Conservation (phyloP, 495 filamentous ascomycete species). For the Hyaloscypha finlandica region DNA sequence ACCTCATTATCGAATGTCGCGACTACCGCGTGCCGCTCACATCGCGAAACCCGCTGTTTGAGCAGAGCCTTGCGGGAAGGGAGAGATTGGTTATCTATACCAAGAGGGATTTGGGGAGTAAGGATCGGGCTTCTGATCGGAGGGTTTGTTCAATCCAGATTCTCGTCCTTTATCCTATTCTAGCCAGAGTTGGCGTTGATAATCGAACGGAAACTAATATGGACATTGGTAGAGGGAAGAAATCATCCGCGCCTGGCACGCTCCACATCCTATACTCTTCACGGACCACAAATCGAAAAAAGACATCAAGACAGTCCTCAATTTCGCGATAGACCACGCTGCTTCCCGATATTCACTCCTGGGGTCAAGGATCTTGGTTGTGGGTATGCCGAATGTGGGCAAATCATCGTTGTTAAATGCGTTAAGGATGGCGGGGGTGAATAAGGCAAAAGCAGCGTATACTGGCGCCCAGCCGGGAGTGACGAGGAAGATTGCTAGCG, state of each 20-base stretch:
- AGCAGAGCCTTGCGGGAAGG: slow-evolving; percentile 65
- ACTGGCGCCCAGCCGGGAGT: slow-evolving; percentile 89
- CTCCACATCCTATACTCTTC: slow-evolving; percentile 63
- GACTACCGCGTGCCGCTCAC: slow-evolving; percentile 89
- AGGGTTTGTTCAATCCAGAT: slow-evolving; percentile 28
- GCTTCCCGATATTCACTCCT: slow-evolving; percentile 53
- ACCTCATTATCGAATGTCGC: slow-evolving; percentile 91
- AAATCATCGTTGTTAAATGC: slow-evolving; percentile 91
- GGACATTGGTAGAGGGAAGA: slow-evolving; percentile 43
- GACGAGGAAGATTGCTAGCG: slow-evolving; percentile 79
- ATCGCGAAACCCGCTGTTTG: slow-evolving; percentile 89
- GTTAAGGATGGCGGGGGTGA: slow-evolving; percentile 69
- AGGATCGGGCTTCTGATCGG: slow-evolving; percentile 30
- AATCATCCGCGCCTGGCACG: slow-evolving; percentile 59
- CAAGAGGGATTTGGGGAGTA: slow-evolving; percentile 71
- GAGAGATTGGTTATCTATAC: slow-evolving; percentile 88
- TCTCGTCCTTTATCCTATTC: background rate
- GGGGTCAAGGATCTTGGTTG: slow-evolving; percentile 78
- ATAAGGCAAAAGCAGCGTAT: slow-evolving; percentile 66
- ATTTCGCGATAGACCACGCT: slow-evolving; percentile 53
- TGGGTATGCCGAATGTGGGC: slow-evolving; percentile 96
- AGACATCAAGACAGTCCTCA: slow-evolving; percentile 48
- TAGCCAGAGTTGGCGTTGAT: background rate
- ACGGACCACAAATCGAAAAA: slow-evolving; percentile 30
- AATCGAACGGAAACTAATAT: background rate